Percentiles rank a stretch among this genome's conserved stretches.
Evolutionary conservation across 1,139 yeast genomes (phyloP).

Genomic region (Kodamaea alishanica): DNA sequence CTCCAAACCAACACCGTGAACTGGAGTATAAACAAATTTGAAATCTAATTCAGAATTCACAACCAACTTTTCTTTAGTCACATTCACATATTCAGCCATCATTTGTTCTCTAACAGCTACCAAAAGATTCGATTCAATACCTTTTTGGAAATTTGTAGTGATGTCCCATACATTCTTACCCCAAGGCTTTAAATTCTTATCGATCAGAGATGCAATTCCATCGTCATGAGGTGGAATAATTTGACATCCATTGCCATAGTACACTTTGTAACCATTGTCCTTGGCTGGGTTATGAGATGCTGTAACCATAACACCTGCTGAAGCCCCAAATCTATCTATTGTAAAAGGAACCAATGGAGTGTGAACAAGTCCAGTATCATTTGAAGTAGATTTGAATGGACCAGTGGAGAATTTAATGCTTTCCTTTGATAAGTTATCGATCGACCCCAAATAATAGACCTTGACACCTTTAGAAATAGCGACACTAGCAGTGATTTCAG

Average conservation of each 20-base stretch:
- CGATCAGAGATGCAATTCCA: constrained; percentile 65
- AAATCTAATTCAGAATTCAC: constrained; percentile 20
- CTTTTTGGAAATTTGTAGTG: constrained; percentile 26
- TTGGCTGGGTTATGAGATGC: constrained; percentile 91
- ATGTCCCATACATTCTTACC: constrained; percentile 48
- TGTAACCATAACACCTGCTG: constrained; percentile 92
- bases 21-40: constrained; percentile 79
- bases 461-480: constrained; percentile 65
- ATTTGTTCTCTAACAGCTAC: constrained; percentile 28
- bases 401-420: constrained; percentile 12
- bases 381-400: constrained; percentile 8
- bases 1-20: constrained; percentile 88
- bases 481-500: constrained; percentile 72
- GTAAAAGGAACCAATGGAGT: constrained; percentile 94
- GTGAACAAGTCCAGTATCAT: constrained; percentile 48
- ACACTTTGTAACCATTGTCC: constrained; percentile 94
- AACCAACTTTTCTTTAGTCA: constrained; percentile 27
- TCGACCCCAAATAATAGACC: constrained; percentile 60
- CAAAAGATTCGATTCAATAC: constrained; percentile 20
- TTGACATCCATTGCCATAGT: constrained; percentile 91
- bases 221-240: constrained; percentile 88
- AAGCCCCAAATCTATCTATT: constrained; percentile 58
- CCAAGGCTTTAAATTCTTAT: constrained; percentile 62
- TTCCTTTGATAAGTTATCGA: constrained; percentile 28
- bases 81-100: constrained; percentile 32